phyloP scores from a whole-genome alignment of 2,329 filamentous ascomycete genomes.

The Penicillium capsulatum region DNA sequence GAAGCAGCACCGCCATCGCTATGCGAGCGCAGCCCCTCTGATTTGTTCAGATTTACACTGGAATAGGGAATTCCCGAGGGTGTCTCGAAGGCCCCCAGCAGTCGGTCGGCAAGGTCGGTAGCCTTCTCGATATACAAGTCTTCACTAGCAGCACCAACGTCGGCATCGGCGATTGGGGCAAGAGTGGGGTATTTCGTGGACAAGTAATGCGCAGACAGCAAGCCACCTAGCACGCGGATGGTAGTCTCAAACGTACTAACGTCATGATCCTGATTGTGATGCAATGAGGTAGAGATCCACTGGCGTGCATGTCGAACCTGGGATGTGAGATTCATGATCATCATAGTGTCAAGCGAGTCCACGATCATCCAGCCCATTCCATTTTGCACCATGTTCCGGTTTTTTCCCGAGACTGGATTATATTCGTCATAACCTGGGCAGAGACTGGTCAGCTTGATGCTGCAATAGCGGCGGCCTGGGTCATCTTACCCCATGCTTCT shows the following conservation, averaged over 20 bases:
- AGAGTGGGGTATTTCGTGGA: constrained; percentile 76
- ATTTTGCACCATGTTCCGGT: constrained; percentile 77
- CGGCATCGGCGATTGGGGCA: constrained; percentile 68
- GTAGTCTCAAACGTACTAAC: constrained; percentile 98
- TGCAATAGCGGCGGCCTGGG: background rate
- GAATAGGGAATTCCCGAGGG: constrained; percentile 82
- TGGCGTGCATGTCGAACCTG: constrained; percentile 78
- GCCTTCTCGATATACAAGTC: constrained; percentile 96
- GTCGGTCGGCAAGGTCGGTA: constrained; percentile 80
- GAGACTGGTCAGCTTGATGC: constrained; percentile 21
- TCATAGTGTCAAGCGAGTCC: constrained; percentile 91
- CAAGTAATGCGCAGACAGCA: constrained; percentile 93
- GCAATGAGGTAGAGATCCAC: constrained; percentile 77
- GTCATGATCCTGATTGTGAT: constrained; percentile 88
- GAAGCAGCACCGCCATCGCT: constrained; percentile 83
- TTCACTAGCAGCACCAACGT: constrained; percentile 69
- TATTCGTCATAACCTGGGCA: constrained; percentile 64
- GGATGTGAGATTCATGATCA: constrained; percentile 94
- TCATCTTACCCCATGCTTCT: constrained; percentile 80
- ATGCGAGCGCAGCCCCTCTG: constrained; percentile 73
- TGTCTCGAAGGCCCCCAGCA: constrained; percentile 84
- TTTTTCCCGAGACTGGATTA: constrained; percentile 73
- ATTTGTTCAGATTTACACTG: constrained; percentile 79
- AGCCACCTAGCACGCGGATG: constrained; percentile 91
- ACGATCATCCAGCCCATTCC: constrained; percentile 98